Conservation (phyloP, 495 filamentous ascomycete genomes). For the Trichocladium antarcticum region DNA sequence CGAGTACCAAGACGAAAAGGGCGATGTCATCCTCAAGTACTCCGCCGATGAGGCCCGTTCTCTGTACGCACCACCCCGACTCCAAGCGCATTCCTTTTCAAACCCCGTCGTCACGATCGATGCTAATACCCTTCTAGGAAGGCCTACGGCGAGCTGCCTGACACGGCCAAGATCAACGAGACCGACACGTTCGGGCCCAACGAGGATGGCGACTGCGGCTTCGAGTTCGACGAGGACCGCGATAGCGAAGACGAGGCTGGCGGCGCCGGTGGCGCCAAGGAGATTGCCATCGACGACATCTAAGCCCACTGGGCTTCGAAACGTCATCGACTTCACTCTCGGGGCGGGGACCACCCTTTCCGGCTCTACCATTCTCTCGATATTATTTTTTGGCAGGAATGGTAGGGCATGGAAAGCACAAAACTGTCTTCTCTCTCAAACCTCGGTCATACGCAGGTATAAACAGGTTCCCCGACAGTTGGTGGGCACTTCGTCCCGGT, state of each 20-base stretch:
- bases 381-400: slow-evolving; percentile 2
- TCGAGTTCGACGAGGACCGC: slow-evolving; percentile 83
- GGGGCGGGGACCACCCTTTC: slow-evolving; percentile 14
- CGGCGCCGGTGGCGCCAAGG: slow-evolving; percentile 47
- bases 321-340: neutral
- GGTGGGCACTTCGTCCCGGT: slow-evolving; percentile 18
- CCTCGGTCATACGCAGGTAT: slow-evolving; percentile 8
- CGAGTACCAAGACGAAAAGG: slow-evolving; percentile 98
- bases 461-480: slow-evolving; percentile 39
- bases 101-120: neutral
- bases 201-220: slow-evolving; percentile 63
- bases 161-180: slow-evolving; percentile 77
- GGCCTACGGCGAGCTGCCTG: slow-evolving; percentile 92
- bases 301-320: slow-evolving; percentile 26
- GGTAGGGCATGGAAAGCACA: slow-evolving; percentile 19
- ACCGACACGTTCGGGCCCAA: slow-evolving; percentile 24
- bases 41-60: slow-evolving; percentile 90
- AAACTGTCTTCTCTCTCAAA: slow-evolving; percentile 57
- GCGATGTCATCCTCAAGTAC: slow-evolving; percentile 98
- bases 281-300: slow-evolving; percentile 68
- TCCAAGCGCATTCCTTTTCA: neutral
- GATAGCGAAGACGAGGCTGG: slow-evolving; percentile 56
- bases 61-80: slow-evolving; percentile 35
- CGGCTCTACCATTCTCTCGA: neutral
- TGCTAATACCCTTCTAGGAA: slow-evolving; percentile 39